Evolutionary conservation across 352 stramenopile genomes (phyloP), one percentile per base, ranked within the genome.

Genomic region (Phytophthora rubi): DNA sequence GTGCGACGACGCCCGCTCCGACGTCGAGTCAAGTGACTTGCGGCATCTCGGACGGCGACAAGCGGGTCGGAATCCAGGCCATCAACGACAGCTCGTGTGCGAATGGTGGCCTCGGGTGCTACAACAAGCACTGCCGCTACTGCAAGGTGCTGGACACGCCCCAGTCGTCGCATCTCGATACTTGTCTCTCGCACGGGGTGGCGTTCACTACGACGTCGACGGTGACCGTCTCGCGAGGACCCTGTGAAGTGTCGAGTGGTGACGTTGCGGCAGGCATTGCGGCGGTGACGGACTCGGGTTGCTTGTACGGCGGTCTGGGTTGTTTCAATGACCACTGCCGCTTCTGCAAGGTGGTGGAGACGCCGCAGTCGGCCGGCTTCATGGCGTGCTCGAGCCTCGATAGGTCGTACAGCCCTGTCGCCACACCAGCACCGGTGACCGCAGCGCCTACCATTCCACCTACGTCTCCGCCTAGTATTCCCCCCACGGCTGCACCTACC

Each of bases 21-120:
- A 60, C 26, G 28, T 37, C 39, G 9, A 44, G 35, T 16, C 35
- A 44, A 44, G 35, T 44, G 15, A 51, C 44, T 6, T 73, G 65
- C 48, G n/a, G 18, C 26, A 58, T 62, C 7, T 83, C 78, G 1
- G 53, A 70, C 28, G 75, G 73, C 6, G 76, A 85, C 62, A 64
- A 71, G 16, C 64, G 47, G 1, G 59, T 76, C 12, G 78, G 78
- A 2, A 57, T 85, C 30, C 62, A 77, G 21, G 70, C 52, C 4
- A 68, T 83, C 48, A 48, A 59, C 12, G 78, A 82, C 54, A 13
- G 49, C 9, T 65, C 61, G 15, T 85, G 78, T 39, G 62, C 26
- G 6, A 69, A 45, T 3, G 78, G 78, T 18, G 78, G 78, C 13
- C 68, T 85, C 23, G 75, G 75, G 21, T 85, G 78, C 42, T 83